Evolutionary conservation across 768 basidiomycete genomes (phyloP).

Genomic region (Russula brevipes): DNA sequence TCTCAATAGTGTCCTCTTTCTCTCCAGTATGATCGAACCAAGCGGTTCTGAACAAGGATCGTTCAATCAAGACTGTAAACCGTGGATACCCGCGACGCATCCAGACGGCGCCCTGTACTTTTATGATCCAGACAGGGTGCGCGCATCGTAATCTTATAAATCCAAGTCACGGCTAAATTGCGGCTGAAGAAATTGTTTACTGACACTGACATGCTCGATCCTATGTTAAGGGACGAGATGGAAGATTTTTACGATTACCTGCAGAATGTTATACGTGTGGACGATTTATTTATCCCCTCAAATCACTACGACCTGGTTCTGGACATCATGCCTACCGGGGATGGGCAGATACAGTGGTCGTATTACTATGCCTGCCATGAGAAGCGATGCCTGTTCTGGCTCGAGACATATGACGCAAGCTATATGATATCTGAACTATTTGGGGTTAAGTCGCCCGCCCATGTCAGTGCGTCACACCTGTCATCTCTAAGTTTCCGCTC

Average conservation of each 20-base stretch:
- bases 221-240: slow-evolving; percentile 32
- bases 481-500: not conserved
- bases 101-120: slow-evolving; percentile 63
- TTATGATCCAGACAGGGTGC: slow-evolving; percentile 42
- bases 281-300: slow-evolving; percentile 17
- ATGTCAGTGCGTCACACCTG: slow-evolving; percentile 19
- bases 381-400: slow-evolving; percentile 46
- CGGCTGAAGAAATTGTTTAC: slow-evolving; percentile 45
- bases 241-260: slow-evolving; percentile 28
- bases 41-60: not conserved
- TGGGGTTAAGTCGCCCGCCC: slow-evolving; percentile 16
- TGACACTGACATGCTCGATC: slow-evolving; percentile 47
- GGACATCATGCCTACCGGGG: slow-evolving; percentile 28
- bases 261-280: slow-evolving; percentile 18
- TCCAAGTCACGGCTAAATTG: not conserved
- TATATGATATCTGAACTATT: slow-evolving; percentile 30
- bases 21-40: not conserved
- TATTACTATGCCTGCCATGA: slow-evolving; percentile 53
- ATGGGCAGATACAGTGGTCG: slow-evolving; percentile 32
- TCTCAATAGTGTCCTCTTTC: not conserved
- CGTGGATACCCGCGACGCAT: slow-evolving; percentile 47
- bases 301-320: slow-evolving; percentile 22
- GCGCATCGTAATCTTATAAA: slow-evolving; percentile 10
- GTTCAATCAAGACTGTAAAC: not conserved
- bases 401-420: slow-evolving; percentile 39